phyloP scores from a whole-genome alignment of 164 flowering plant genomes.

The Chloranthus sessilifolius region DNA sequence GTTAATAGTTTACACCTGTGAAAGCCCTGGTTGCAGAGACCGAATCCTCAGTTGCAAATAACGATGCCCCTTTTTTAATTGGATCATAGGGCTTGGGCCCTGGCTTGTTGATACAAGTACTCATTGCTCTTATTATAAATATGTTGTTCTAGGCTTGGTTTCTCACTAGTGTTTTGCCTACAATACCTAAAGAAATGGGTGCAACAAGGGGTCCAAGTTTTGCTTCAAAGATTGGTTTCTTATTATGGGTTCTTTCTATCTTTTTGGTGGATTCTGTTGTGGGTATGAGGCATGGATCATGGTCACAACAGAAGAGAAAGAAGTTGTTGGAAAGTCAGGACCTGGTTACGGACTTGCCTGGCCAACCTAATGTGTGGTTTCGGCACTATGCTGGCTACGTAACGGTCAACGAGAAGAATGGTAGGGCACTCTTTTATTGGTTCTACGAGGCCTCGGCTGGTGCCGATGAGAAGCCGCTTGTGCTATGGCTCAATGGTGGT shows the following conservation, averaged over 20 bases:
- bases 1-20: too few species aligned
- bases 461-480: conserved; percentile 23
- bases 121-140: conserved; percentile 17
- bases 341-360: conserved; percentile 26
- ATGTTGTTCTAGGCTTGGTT: conserved; percentile 12
- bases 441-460: conserved; percentile 23
- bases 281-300: conserved; percentile 17
- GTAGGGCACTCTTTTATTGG: conserved; percentile 34
- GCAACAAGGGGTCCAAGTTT: conserved; percentile 6
- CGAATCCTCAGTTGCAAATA: not conserved
- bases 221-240: conserved; percentile 9
- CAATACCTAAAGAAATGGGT: not conserved
- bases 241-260: conserved; percentile 17
- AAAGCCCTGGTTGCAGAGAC: too few species aligned
- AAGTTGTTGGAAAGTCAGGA: conserved; percentile 6
- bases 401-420: conserved; percentile 23
- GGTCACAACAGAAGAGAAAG: conserved; percentile 1
- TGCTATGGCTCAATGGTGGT: conserved; percentile 34
- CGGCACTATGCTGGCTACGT: conserved; percentile 28
- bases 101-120: not conserved
- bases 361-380: conserved; percentile 25
- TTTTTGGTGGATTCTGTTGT: conserved; percentile 21
- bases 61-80: not conserved
- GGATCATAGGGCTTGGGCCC: conserved; percentile 4
- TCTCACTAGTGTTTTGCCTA: conserved; percentile 4